phyloP scores from a whole-genome alignment of 352 stramenopile genomes.

The Globisporangium spinosum region DNA sequence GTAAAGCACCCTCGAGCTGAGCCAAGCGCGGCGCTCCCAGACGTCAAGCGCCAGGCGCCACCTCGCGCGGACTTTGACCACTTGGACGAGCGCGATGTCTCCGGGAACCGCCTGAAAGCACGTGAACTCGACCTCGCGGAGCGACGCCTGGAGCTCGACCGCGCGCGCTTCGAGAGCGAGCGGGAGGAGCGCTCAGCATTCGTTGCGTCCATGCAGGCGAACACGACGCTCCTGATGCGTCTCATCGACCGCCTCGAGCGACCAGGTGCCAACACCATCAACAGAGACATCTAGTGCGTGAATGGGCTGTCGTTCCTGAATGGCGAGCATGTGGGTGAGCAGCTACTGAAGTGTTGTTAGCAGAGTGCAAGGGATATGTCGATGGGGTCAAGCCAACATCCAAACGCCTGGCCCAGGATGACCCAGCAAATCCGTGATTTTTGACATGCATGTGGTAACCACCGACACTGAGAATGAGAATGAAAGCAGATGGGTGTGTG shows the following conservation, averaged over 20 bases:
- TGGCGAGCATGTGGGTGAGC: background rate
- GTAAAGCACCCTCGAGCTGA: slow-evolving; percentile 4
- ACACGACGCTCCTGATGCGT: slow-evolving; percentile 14
- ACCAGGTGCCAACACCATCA: background rate
- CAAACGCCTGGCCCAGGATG: background rate
- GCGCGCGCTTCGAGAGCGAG: slow-evolving; percentile 14
- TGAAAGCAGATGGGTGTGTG: background rate
- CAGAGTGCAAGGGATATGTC: background rate
- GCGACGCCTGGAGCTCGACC: slow-evolving; percentile 16
- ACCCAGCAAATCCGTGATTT: background rate
- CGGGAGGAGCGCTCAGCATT: slow-evolving; percentile 13
- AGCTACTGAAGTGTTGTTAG: slow-evolving; percentile 5
- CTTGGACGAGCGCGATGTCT: slow-evolving; percentile 7
- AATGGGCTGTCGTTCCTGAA: background rate
- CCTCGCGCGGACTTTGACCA: background rate
- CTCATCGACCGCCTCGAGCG: slow-evolving; percentile 15
- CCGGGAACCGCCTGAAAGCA: slow-evolving; percentile 5
- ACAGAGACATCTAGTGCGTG: slow-evolving; percentile 2
- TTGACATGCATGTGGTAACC: background rate
- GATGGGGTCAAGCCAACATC: background rate
- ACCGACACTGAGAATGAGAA: background rate
- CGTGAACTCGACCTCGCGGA: slow-evolving; percentile 13
- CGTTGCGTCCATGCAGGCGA: slow-evolving; percentile 14
- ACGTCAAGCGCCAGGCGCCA: slow-evolving; percentile 1
- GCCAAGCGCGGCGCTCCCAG: background rate